Percentiles rank a stretch among this genome's conserved stretches.
Conservation (phyloP, 768 basidiomycete genomes). For the Asterophora parasitica region DNA sequence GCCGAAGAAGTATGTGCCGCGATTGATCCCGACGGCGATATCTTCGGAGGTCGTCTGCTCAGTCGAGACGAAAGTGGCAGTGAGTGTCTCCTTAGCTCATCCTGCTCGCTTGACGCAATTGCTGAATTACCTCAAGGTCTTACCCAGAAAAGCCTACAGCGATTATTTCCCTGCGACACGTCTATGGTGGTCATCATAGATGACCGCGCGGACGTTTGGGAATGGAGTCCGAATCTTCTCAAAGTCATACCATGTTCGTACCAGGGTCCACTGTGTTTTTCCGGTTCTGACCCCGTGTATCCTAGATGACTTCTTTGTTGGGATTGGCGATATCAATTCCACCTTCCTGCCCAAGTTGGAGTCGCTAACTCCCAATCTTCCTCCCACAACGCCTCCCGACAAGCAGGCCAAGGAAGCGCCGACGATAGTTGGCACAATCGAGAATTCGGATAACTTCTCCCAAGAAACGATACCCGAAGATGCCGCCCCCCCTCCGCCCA, state of each 20-base stretch:
- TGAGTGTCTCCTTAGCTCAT: conserved; percentile 36
- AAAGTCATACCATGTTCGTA: conserved; percentile 93
- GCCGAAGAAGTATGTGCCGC: conserved; percentile 93
- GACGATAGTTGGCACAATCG: neutral
- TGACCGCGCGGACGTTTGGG: conserved; percentile 98
- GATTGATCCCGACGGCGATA: conserved; percentile 82
- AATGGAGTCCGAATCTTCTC: conserved; percentile 93
- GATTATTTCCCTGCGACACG: conserved; percentile 94
- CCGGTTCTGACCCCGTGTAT: conserved; percentile 2
- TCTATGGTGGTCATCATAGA: conserved; percentile 99
- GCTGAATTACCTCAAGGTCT: conserved; percentile 48
- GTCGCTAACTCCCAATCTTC: conserved; percentile 38
- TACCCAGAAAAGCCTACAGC: conserved; percentile 86
- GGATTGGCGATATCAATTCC: conserved; percentile 98
- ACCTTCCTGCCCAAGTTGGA: conserved; percentile 83
- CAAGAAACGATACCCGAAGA: conserved; percentile 1
- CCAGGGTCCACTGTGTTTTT: neutral
- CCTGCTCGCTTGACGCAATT: neutral
- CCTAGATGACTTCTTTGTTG: conserved; percentile 94
- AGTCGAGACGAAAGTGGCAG: conserved; percentile 97
- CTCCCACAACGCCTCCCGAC: conserved; percentile 21
- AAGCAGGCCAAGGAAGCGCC: conserved; percentile 5
- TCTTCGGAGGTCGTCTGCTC: conserved; percentile 84
- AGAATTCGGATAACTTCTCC: neutral
- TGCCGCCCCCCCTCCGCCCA: conserved; percentile 11